Evolutionary conservation across 495 filamentous ascomycete species (phyloP).

Genomic region (Melanomma pulvis-pyrius): DNA sequence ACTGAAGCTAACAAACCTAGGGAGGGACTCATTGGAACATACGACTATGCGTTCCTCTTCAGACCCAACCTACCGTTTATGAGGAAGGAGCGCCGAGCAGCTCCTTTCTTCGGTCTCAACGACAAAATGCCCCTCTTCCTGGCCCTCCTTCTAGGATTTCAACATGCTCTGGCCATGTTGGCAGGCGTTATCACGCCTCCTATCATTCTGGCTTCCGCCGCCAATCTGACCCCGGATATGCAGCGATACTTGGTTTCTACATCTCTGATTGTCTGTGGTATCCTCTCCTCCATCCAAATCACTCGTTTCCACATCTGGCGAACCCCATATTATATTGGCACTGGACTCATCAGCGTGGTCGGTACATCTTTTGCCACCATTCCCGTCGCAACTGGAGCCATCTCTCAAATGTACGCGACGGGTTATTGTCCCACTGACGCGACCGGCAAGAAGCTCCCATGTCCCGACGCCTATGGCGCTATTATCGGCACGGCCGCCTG

Average conservation of each 20-base stretch:
- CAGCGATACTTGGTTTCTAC: constrained; percentile 88
- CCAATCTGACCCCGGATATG: constrained; percentile 61
- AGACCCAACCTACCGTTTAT: constrained; percentile 84
- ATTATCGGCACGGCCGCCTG: constrained; percentile 72
- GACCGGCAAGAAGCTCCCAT: constrained; percentile 70
- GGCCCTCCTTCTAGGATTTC: constrained; percentile 70
- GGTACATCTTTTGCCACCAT: constrained; percentile 88
- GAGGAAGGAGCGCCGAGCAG: constrained; percentile 60
- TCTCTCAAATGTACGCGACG: constrained; percentile 83
- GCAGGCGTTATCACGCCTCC: constrained; percentile 74
- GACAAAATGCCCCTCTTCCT: constrained; percentile 80
- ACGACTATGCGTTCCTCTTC: constrained; percentile 82
- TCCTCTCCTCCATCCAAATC: constrained; percentile 81
- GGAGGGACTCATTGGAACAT: constrained; percentile 78
- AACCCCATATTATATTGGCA: constrained; percentile 85
- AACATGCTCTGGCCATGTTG: constrained; percentile 71
- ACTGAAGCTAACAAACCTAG: constrained; percentile 40
- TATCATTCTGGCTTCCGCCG: constrained; percentile 74
- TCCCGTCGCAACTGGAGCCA: constrained; percentile 75
- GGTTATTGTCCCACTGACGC: constrained; percentile 70
- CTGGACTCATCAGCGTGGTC: constrained; percentile 87
- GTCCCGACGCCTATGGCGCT: constrained; percentile 83
- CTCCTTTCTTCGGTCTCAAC: constrained; percentile 87
- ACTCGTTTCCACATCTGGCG: constrained; percentile 77
- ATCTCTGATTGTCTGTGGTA: constrained; percentile 81